These are phyloP conservation scores for Leccinum subgranulosum DNA, from an alignment of 768 basidiomycete genomes.

Conservation along the genomic window DNA sequence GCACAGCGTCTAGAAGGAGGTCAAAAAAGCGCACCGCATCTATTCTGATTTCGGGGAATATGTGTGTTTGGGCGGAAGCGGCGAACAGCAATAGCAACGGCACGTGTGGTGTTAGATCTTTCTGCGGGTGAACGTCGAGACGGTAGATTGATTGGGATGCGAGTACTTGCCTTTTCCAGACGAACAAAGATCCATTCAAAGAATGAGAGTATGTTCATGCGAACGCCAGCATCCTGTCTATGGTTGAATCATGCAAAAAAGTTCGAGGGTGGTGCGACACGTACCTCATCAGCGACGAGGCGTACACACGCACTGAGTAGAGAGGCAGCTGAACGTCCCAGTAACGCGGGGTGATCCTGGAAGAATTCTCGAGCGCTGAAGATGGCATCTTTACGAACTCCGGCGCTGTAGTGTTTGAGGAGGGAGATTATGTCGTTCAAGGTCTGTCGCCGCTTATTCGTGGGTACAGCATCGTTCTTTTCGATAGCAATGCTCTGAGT, in stretches of 20 bases:
- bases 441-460: slow-evolving; percentile 72
- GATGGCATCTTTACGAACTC: slow-evolving; percentile 76
- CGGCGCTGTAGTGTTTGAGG: slow-evolving; percentile 79
- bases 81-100: slow-evolving; percentile 78
- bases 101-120: slow-evolving; percentile 70
- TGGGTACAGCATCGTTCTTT: slow-evolving; percentile 56
- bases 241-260: not conserved
- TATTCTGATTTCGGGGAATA: slow-evolving; percentile 91
- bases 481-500: slow-evolving; percentile 70
- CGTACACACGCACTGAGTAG: slow-evolving; percentile 64
- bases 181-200: slow-evolving; percentile 70
- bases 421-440: slow-evolving; percentile 75
- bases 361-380: slow-evolving; percentile 71
- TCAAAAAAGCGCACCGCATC: slow-evolving; percentile 83
- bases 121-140: slow-evolving; percentile 39
- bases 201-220: slow-evolving; percentile 68
- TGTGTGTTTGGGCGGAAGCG: slow-evolving; percentile 89
- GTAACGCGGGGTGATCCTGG: slow-evolving; percentile 53
- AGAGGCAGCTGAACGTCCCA: slow-evolving; percentile 49
- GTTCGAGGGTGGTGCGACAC: slow-evolving; percentile 11
- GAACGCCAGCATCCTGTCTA: slow-evolving; percentile 71
- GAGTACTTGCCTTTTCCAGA: slow-evolving; percentile 49
- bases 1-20: slow-evolving; percentile 67
- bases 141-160: not conserved
- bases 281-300: slow-evolving; percentile 79